Evolutionary conservation across 2,329 filamentous ascomycete genomes (phyloP).

Genomic region (Talaromyces sp.): DNA sequence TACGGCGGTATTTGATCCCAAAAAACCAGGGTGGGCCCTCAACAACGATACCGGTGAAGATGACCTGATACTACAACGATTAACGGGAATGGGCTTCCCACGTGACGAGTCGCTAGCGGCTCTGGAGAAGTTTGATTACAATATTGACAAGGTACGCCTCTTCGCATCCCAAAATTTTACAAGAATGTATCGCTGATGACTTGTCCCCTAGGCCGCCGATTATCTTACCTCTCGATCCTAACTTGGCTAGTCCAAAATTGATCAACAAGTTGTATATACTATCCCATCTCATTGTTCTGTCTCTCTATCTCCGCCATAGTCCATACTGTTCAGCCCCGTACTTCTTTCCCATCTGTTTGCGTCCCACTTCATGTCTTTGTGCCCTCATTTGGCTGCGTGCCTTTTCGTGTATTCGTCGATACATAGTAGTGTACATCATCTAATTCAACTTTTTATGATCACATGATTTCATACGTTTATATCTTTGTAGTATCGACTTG

Average conservation of each 20-base stretch:
- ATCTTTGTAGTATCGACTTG: not conserved
- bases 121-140: slow-evolving; percentile 92
- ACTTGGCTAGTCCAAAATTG: not conserved
- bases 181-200: not conserved
- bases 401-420: not conserved
- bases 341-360: not conserved
- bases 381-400: not conserved
- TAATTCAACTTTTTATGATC: not conserved
- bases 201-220: slow-evolving; percentile 34
- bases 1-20: slow-evolving; percentile 21
- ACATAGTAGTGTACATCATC: slow-evolving; percentile 6
- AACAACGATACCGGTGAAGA: slow-evolving; percentile 76
- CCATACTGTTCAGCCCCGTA: not conserved
- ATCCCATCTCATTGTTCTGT: not conserved
- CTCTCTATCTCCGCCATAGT: not conserved
- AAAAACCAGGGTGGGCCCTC: slow-evolving; percentile 61
- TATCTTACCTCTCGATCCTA: slow-evolving; percentile 41
- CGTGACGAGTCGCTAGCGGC: slow-evolving; percentile 70
- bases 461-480: not conserved
- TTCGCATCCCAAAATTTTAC: not conserved
- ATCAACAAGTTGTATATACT: slow-evolving; percentile 11
- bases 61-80: slow-evolving; percentile 82
- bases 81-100: slow-evolving; percentile 85
- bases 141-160: slow-evolving; percentile 78
- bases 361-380: no score